A percentile compares a stretch with the other conserved stretches of the same genome.
These are phyloP conservation scores for Trichoderma afroharzianum DNA, from an alignment of 2,329 filamentous ascomycete genomes.

Conservation along the genomic window DNA sequence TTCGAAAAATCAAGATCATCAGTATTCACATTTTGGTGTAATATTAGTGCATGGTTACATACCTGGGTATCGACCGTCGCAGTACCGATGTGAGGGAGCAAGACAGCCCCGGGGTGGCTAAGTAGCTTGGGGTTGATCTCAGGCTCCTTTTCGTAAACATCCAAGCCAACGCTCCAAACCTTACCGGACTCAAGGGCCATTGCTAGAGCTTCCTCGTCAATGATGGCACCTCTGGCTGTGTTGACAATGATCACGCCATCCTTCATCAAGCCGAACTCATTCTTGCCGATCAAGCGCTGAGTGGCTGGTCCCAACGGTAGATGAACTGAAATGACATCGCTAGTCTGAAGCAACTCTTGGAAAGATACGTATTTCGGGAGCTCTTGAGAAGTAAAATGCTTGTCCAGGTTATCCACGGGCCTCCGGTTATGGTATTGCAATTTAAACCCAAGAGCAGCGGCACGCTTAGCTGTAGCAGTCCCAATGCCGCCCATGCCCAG, in stretches of 20 bases:
- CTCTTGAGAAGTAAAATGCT: neutral
- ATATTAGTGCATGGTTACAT: neutral
- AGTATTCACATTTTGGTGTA: neutral
- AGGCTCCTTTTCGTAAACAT: neutral
- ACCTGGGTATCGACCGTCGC: neutral
- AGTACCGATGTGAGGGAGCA: neutral
- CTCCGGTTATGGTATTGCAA: neutral
- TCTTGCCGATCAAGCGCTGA: neutral
- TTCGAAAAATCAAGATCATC: neutral
- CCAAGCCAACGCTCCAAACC: neutral
- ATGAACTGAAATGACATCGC: neutral
- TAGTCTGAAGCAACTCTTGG: neutral
- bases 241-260: neutral
- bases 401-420: neutral
- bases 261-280: neutral
- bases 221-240: neutral
- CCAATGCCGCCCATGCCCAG: neutral
- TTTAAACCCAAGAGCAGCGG: neutral
- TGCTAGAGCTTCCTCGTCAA: neutral
- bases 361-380: neutral
- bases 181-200: neutral
- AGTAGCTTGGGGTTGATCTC: neutral
- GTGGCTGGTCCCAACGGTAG: neutral
- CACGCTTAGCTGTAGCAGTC: neutral
- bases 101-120: neutral